These are phyloP conservation scores for Hymenoscyphus scutula DNA, from an alignment of 2,329 filamentous ascomycete genomes.

Conservation along the genomic window DNA sequence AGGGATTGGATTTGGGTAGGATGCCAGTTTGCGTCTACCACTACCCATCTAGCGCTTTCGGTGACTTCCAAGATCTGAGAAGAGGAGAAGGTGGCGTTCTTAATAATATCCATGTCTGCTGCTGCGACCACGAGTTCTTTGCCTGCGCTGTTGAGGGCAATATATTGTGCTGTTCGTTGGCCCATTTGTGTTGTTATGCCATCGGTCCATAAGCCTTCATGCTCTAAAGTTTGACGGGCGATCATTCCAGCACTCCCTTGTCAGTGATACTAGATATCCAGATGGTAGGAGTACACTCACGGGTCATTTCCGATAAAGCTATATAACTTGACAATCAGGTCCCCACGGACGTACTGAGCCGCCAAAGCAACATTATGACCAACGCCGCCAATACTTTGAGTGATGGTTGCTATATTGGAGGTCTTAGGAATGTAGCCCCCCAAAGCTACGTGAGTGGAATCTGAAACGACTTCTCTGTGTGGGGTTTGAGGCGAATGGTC, in stretches of 20 bases:
- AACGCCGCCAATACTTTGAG: slow-evolving; percentile 83
- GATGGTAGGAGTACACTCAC: slow-evolving; percentile 39
- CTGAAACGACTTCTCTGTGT: not conserved
- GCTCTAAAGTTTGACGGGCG: slow-evolving; percentile 63
- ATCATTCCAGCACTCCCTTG: slow-evolving; percentile 65
- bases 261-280: not conserved
- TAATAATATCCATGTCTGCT: slow-evolving; percentile 73
- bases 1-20: slow-evolving; percentile 64
- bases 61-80: not conserved
- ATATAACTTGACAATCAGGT: slow-evolving; percentile 64
- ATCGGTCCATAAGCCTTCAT: slow-evolving; percentile 60
- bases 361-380: slow-evolving; percentile 89
- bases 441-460: slow-evolving; percentile 28
- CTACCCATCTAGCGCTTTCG: slow-evolving; percentile 59
- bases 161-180: slow-evolving; percentile 74
- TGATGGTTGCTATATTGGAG: slow-evolving; percentile 81
- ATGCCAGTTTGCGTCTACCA: slow-evolving; percentile 87
- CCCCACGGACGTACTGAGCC: slow-evolving; percentile 64
- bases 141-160: slow-evolving; percentile 79
- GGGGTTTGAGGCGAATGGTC: slow-evolving; percentile 55
- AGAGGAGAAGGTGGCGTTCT: slow-evolving; percentile 40
- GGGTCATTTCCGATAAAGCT: slow-evolving; percentile 79
- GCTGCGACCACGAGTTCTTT: slow-evolving; percentile 89
- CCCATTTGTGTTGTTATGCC: not conserved
- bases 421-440: slow-evolving; percentile 49